Evolutionary conservation across 495 filamentous ascomycete genomes (phyloP).

Genomic region (Annulohypoxylon nitens): DNA sequence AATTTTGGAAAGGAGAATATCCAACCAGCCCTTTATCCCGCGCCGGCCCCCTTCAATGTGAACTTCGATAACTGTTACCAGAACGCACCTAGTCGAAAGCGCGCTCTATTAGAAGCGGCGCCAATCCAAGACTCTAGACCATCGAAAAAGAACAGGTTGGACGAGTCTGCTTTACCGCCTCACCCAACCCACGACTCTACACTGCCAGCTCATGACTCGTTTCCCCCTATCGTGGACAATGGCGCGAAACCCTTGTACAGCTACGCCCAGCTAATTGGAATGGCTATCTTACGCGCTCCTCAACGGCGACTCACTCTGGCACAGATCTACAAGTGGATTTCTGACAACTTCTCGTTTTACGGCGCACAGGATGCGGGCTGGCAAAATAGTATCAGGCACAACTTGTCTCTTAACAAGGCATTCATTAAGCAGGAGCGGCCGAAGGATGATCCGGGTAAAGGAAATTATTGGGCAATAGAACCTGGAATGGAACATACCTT

Average conservation of each 20-base stretch:
- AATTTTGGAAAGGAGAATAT: slow-evolving; percentile 77
- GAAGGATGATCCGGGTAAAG: slow-evolving; percentile 97
- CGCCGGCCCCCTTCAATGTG: slow-evolving; percentile 65
- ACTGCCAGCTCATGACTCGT: slow-evolving; percentile 78
- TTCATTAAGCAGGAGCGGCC: slow-evolving; percentile 96
- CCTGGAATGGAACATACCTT: slow-evolving; percentile 89
- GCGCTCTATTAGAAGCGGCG: slow-evolving; percentile 77
- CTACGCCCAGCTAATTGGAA: slow-evolving; percentile 95
- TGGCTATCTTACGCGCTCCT: slow-evolving; percentile 92
- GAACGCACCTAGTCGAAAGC: slow-evolving; percentile 70
- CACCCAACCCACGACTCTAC: slow-evolving; percentile 52
- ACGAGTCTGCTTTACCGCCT: slow-evolving; percentile 64
- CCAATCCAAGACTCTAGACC: slow-evolving; percentile 76
- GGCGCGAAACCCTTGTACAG: slow-evolving; percentile 90
- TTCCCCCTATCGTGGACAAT: slow-evolving; percentile 86
- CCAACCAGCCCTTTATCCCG: slow-evolving; percentile 62
- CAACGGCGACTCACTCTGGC: slow-evolving; percentile 87
- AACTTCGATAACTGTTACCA: slow-evolving; percentile 68
- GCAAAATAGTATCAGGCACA: slow-evolving; percentile 99
- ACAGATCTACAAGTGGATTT: slow-evolving; percentile 99
- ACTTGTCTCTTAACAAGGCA: slow-evolving; percentile 97
- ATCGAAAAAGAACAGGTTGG: slow-evolving; percentile 71
- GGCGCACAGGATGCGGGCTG: slow-evolving; percentile 85
- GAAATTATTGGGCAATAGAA: slow-evolving; percentile 97
- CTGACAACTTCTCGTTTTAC: slow-evolving; percentile 91